Conservation (phyloP, 208 protist species). For the Willaertia magna region DNA sequence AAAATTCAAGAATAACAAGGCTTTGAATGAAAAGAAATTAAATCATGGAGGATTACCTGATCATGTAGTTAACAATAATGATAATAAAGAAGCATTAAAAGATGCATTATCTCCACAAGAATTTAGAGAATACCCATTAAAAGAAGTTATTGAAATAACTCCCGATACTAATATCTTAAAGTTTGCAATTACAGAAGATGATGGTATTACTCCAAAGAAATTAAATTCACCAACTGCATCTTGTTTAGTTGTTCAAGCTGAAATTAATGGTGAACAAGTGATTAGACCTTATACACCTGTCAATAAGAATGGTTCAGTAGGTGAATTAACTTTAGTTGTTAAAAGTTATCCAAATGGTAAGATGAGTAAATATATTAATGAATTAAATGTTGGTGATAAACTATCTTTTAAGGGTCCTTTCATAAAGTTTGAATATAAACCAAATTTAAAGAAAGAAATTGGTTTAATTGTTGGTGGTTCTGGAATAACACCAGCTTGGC, state of each 20-base stretch:
- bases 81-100: too few relatives aligned
- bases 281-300: constrained; percentile 76
- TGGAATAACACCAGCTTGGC: constrained; percentile 20
- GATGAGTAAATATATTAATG: constrained; percentile 71
- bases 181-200: background rate
- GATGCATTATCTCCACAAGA: background rate
- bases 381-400: constrained; percentile 69
- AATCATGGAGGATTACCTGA: too few relatives aligned
- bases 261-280: constrained; percentile 57
- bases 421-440: constrained; percentile 63
- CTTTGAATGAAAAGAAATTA: too few relatives aligned
- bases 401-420: constrained; percentile 74
- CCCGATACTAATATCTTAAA: constrained; percentile 35
- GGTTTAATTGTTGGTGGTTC: constrained; percentile 31
- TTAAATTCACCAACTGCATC: background rate
- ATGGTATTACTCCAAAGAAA: background rate
- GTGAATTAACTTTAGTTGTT: constrained; percentile 68
- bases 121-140: constrained; percentile 50
- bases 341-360: constrained; percentile 67
- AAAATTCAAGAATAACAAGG: too few relatives aligned
- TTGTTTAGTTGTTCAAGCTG: background rate
- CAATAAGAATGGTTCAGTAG: constrained; percentile 59
- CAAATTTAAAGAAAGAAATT: constrained; percentile 25
- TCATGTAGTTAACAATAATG: too few relatives aligned
- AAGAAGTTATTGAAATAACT: constrained; percentile 61